Base-by-base conservation (phyloP, 306 rosid species). In the Cucurbita pepo region DNA sequence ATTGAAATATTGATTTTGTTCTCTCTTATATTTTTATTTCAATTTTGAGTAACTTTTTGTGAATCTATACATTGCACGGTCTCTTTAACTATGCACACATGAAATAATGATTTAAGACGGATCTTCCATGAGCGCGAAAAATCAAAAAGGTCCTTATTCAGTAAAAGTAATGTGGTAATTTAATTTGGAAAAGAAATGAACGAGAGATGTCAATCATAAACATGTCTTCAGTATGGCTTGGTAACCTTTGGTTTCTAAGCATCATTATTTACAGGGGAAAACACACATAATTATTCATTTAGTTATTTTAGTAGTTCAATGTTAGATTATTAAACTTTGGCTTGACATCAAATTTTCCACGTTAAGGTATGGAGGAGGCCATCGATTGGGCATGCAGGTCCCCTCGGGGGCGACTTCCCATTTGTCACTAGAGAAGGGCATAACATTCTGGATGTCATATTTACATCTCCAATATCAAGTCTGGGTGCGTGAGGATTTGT, bases 361-460 rank as follows among this genome's bases (percentile, higher is more conserved):
- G 64, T 57, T 78, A 79, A 91, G 97, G 92, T 92, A 58, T 92
- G 96, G 96, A 86, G 96, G 81, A 84, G 96, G 83, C 81, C 97
- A 77, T 77, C 92, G 5, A 77, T 88, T 19, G 96, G 97, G 63
- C 78, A 79, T 54, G 90, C 92, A 30, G 91, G 84, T 77, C 96
- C 97, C 18, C 77, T 81, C 3, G 97, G 97, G 77, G 96, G 96
- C 16, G 82, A 81, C 76, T 86, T 79, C 77, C 97, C 97, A 53
- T 64, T 92, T 56, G 81, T 92, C 67, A 88, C 97, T 40, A 82
- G 65, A 79, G 96, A 89, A 85, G 91, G 96, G 73, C 92, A 88
- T 79, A 85, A 92, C 74, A 80, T 89, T 79, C 87, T 89, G 47
- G 97, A 89, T 86, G 77, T 92, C 83, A 89, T 92, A 75, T 92